These are phyloP conservation scores for Cyclostephanos invisitatus DNA, from an alignment of 108 stramenopile genomes.

Conservation along the genomic window DNA sequence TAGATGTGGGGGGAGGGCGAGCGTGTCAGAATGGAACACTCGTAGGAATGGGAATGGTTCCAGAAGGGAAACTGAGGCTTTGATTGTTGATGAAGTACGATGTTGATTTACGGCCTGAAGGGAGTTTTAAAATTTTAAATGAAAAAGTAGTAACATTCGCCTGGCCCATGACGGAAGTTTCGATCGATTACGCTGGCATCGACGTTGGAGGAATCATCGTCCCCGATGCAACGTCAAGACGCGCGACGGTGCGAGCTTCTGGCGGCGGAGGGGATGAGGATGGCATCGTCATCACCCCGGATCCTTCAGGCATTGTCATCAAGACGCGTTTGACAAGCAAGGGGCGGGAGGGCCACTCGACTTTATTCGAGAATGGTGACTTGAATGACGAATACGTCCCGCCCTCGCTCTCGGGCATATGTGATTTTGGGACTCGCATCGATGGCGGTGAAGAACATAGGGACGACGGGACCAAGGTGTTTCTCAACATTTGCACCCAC, in stretches of 20 bases:
- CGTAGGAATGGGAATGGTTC: too few species aligned
- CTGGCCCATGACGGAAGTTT: neutral
- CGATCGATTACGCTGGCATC: neutral
- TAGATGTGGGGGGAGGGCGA: too few species aligned
- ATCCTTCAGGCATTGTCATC: conserved; percentile 41
- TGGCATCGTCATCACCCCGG: conserved; percentile 40
- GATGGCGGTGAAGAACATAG: neutral
- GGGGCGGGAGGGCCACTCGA: neutral
- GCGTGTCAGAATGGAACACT: too few species aligned
- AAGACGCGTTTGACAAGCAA: conserved; percentile 31
- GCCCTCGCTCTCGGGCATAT: conserved; percentile 11
- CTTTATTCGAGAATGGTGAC: neutral
- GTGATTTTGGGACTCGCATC: neutral
- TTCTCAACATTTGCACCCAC: conserved; percentile 47
- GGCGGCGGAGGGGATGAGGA: neutral
- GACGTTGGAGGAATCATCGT: neutral
- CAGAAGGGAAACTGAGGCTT: too few species aligned
- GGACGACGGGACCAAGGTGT: conserved; percentile 27
- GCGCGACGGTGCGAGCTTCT: neutral
- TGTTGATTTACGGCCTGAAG: too few species aligned
- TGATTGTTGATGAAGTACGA: too few species aligned
- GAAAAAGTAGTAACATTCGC: too few species aligned
- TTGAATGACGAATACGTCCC: conserved; percentile 4
- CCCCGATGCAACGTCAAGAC: neutral
- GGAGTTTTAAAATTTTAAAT: too few species aligned